Conservation (phyloP, 306 rosid species). For the Delonix regia region DNA sequence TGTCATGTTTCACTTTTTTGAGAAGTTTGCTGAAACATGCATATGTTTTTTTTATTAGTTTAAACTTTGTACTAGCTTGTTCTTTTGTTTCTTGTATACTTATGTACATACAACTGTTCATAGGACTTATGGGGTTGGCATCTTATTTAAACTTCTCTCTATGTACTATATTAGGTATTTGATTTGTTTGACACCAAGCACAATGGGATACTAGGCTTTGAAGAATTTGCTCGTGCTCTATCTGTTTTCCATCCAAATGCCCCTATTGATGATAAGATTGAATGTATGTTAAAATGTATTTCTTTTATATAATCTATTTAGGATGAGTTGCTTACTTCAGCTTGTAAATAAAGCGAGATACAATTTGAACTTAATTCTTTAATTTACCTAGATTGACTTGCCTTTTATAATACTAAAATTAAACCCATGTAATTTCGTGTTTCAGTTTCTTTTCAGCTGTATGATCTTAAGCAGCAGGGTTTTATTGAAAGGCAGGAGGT, state of each 20-base stretch:
- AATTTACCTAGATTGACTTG: constrained; percentile 8
- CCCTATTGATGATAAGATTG: constrained; percentile 92
- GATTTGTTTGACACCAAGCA: constrained; percentile 97
- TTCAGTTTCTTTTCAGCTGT: constrained; percentile 96
- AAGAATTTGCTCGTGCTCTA: constrained; percentile 97
- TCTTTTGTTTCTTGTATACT: constrained; percentile 17
- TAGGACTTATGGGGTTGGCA: constrained; percentile 18
- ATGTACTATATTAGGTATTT: constrained; percentile 59
- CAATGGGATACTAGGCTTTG: constrained; percentile 96
- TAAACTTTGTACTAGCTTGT: not conserved
- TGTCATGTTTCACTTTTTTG: not conserved
- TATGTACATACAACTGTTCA: constrained; percentile 7
- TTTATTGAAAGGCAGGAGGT: constrained; percentile 99
- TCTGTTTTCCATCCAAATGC: constrained; percentile 98
- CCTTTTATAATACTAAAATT: constrained; percentile 12
- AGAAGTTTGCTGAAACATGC: not conserved
- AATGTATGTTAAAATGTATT: constrained; percentile 54
- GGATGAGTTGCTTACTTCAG: not conserved
- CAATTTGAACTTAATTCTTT: not conserved
- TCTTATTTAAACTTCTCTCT: constrained; percentile 34
- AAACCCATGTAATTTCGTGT: constrained; percentile 25
- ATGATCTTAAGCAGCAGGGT: constrained; percentile 99
- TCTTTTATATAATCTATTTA: not conserved
- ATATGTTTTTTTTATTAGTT: not conserved
- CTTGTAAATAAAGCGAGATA: constrained; percentile 15